A percentile compares a stretch with the other conserved stretches of the same genome.
phyloP scores from a whole-genome alignment of 495 filamentous ascomycete genomes.

The Hypoxylon lienhwacheense region DNA sequence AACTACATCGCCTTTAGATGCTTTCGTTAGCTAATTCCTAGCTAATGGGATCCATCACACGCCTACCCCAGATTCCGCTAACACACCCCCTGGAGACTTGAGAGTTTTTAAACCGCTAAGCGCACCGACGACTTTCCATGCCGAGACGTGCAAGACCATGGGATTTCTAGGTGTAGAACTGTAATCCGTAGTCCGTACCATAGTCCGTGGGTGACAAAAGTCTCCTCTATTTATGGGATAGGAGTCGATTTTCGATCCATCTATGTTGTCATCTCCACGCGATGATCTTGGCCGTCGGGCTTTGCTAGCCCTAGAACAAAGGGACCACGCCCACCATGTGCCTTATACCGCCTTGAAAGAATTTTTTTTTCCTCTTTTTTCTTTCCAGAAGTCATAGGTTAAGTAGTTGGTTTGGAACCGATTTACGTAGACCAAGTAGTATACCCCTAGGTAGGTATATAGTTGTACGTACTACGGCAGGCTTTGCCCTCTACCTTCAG shows the following conservation, averaged over 20 bases:
- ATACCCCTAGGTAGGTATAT: no score
- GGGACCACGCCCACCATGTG: slow-evolving; percentile 7
- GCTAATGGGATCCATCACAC: slow-evolving; percentile 39
- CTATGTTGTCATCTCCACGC: slow-evolving; percentile 27
- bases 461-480: slow-evolving; percentile 29
- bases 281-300: slow-evolving; percentile 14
- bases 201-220: no score
- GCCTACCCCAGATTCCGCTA: slow-evolving; percentile 39
- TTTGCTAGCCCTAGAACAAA: slow-evolving; percentile 5
- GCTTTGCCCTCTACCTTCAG: slow-evolving; percentile 13
- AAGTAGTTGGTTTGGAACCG: no score
- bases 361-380: slow-evolving; percentile 16
- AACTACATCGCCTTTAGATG: slow-evolving; percentile 29
- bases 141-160: no score
- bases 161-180: no score
- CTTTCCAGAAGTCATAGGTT: no score
- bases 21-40: slow-evolving; percentile 31
- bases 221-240: slow-evolving; percentile 5
- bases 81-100: slow-evolving; percentile 29
- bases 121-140: no score
- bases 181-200: no score
- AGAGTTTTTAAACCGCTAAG: no score
- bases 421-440: no score
- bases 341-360: slow-evolving; percentile 14
- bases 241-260: neutral